Conservation (phyloP, 1,284 basidiomycete species). For the Schizopora paradoxa region DNA sequence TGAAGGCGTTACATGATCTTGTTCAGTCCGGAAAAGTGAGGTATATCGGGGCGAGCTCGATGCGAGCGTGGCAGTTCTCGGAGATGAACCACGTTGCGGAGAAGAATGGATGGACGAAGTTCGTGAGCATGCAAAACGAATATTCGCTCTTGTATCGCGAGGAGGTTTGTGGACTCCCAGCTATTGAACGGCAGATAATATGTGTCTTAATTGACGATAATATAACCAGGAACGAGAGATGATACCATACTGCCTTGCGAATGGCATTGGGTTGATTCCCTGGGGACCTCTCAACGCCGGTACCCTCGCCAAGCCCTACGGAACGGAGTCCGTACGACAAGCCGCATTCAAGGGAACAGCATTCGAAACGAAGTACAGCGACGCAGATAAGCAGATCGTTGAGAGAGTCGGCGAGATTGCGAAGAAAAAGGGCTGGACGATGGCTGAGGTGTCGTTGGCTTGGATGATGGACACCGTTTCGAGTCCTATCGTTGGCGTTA, state of each 20-base stretch:
- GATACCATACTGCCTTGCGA: constrained; percentile 40
- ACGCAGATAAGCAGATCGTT: constrained; percentile 26
- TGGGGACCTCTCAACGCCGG: constrained; percentile 38
- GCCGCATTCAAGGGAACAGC: constrained; percentile 24
- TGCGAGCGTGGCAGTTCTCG: constrained; percentile 40
- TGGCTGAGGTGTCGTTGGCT: constrained; percentile 38
- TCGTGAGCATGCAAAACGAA: constrained; percentile 37
- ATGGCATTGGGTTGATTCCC: constrained; percentile 42
- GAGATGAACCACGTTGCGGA: constrained; percentile 36
- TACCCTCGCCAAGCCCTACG: constrained; percentile 34
- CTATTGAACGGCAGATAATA: neutral
- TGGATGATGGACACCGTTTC: constrained; percentile 34
- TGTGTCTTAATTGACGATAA: too few species aligned
- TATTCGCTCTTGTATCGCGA: constrained; percentile 39
- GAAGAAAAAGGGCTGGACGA: constrained; percentile 25
- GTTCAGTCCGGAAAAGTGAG: constrained; percentile 38
- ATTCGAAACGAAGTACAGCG: constrained; percentile 26
- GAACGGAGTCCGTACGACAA: constrained; percentile 25
- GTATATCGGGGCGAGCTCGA: constrained; percentile 42
- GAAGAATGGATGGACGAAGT: constrained; percentile 33
- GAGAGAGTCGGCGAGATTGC: constrained; percentile 28
- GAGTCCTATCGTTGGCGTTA: constrained; percentile 37
- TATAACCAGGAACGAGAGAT: constrained; percentile 40
- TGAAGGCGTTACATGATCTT: constrained; percentile 42
- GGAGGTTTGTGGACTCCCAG: constrained; percentile 25